phyloP scores from a whole-genome alignment of 139 green algal species.

The Picochlorum sp. region DNA sequence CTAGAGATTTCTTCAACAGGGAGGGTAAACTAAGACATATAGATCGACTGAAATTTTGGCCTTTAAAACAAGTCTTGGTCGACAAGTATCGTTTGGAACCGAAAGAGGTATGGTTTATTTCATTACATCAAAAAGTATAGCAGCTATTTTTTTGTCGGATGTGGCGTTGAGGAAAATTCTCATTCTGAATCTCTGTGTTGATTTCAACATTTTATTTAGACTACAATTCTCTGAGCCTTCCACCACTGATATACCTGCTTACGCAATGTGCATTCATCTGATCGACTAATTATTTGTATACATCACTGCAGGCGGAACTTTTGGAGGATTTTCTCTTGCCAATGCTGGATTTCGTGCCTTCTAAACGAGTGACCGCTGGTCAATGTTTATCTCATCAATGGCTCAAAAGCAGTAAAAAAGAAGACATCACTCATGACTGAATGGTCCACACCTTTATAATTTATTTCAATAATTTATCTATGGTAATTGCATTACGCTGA shows the following conservation, averaged over 20 bases:
- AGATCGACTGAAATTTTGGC: slow-evolving; percentile 79
- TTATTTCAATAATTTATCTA: not conserved
- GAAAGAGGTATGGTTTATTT: slow-evolving; percentile 52
- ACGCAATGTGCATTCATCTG: not conserved
- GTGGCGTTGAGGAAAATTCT: slow-evolving; percentile 12
- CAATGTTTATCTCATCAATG: slow-evolving; percentile 87
- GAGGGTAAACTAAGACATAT: slow-evolving; percentile 88
- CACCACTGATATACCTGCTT: not conserved
- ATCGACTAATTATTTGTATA: not conserved
- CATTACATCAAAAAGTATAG: not conserved
- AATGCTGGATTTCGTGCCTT: slow-evolving; percentile 84
- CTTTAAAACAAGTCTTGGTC: slow-evolving; percentile 75
- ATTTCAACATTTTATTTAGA: slow-evolving; percentile 10
- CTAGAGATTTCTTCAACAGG: slow-evolving; percentile 83
- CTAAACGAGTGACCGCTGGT: slow-evolving; percentile 69
- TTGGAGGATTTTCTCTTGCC: slow-evolving; percentile 81
- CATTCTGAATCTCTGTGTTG: not conserved
- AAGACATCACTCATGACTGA: not conserved
- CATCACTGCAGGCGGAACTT: slow-evolving; percentile 44
- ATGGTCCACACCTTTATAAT: not conserved
- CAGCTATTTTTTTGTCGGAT: not conserved
- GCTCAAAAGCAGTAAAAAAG: slow-evolving; percentile 38
- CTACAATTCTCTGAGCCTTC: slow-evolving; percentile 23
- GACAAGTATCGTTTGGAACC: slow-evolving; percentile 86
- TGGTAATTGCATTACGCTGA: slow-evolving; percentile 20